These are phyloP conservation scores for Setomelanomma holmii DNA, from an alignment of 2,329 filamentous ascomycete species.

Conservation along the genomic window DNA sequence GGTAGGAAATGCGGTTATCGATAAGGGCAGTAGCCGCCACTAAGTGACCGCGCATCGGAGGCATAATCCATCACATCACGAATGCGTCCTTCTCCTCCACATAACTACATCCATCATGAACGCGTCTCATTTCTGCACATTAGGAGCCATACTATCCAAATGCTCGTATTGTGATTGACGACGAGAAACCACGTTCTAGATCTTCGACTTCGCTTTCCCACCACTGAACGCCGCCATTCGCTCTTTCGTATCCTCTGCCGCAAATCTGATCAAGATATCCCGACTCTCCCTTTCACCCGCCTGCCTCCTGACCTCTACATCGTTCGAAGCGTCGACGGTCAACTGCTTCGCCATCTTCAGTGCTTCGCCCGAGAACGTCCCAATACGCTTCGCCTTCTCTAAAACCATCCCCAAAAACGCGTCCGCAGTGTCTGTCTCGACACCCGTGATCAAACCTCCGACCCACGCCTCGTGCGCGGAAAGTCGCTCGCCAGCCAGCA, in stretches of 20 bases:
- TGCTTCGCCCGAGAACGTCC: conserved; percentile 16
- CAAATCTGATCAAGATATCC: conserved; percentile 20
- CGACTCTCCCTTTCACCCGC: conserved; percentile 20
- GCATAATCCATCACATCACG: not conserved
- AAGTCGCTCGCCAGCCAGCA: conserved; percentile 23
- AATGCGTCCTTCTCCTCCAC: not conserved
- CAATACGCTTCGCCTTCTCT: conserved; percentile 23
- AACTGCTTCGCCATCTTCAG: conserved; percentile 22
- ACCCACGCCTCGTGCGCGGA: conserved; percentile 23
- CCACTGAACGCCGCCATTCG: conserved; percentile 20
- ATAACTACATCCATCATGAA: not conserved
- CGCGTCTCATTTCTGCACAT: not conserved
- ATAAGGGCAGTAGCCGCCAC: conserved; percentile 16
- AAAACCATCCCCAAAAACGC: conserved; percentile 17
- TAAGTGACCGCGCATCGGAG: conserved; percentile 22
- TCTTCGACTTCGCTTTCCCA: conserved; percentile 14
- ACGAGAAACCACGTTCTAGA: not conserved
- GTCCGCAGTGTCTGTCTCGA: conserved; percentile 11
- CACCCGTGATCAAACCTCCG: conserved; percentile 18
- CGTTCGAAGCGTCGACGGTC: conserved; percentile 11
- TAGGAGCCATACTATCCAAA: too few species aligned
- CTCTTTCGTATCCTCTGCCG: conserved; percentile 17
- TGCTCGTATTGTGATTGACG: too few species aligned
- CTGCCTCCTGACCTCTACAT: conserved; percentile 14
- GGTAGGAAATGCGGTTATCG: conserved; percentile 1